phyloP scores from a whole-genome alignment of 129 eudicot species.

The Lonicera japonica region DNA sequence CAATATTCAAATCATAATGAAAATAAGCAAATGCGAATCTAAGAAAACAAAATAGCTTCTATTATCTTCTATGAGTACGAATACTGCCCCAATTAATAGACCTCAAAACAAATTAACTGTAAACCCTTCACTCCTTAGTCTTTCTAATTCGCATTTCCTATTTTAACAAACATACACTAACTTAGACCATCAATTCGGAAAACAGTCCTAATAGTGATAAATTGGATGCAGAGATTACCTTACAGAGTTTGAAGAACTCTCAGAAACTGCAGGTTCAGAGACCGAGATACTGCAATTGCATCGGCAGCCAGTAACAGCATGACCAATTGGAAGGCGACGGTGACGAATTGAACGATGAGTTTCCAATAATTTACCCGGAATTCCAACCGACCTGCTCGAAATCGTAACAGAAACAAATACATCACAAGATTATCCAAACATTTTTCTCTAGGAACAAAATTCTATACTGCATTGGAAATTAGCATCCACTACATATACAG shows the following conservation, averaged over 20 bases:
- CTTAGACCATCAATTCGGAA: background rate
- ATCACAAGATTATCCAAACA: background rate
- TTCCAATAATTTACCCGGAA: slow-evolving; percentile 26
- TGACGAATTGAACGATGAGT: slow-evolving; percentile 13
- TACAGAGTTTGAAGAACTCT: slow-evolving; percentile 37
- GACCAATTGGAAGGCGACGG: slow-evolving; percentile 26
- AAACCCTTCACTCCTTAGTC: background rate
- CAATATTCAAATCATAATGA: too few relatives aligned
- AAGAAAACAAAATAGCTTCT: too few relatives aligned
- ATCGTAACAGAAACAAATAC: background rate
- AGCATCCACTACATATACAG: too few relatives aligned
- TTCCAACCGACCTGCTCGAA: slow-evolving; percentile 31
- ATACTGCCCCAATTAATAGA: too few relatives aligned
- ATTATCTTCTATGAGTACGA: too few relatives aligned
- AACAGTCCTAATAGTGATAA: slow-evolving; percentile 1
- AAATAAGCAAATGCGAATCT: too few relatives aligned
- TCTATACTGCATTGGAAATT: too few relatives aligned
- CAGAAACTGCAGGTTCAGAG: slow-evolving; percentile 37
- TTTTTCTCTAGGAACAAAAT: too few relatives aligned
- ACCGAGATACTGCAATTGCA: slow-evolving; percentile 53
- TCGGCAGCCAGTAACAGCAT: slow-evolving; percentile 19
- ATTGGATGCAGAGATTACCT: slow-evolving; percentile 26
- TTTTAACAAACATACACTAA: background rate
- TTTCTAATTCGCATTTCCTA: background rate
- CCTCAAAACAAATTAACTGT: too few relatives aligned